Conservation (phyloP, 1,284 basidiomycete genomes). For the Moniliophthora roreri region DNA sequence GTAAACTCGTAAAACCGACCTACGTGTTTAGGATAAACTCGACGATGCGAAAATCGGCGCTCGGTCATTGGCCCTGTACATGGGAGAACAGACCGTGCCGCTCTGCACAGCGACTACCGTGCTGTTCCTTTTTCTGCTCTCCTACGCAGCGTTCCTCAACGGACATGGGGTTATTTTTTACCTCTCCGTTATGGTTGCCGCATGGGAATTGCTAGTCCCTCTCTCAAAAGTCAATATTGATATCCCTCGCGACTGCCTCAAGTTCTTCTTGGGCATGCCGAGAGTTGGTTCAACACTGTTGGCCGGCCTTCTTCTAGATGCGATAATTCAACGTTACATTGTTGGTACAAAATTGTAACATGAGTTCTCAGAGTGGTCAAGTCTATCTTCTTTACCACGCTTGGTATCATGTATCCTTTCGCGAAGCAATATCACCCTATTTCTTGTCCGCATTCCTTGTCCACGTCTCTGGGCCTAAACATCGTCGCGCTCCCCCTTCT, state of each 20-base stretch:
- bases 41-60: constrained; percentile 27
- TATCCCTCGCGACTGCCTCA: constrained; percentile 18
- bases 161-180: constrained; percentile 22
- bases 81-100: constrained; percentile 21
- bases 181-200: constrained; percentile 15
- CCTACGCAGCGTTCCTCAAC: constrained; percentile 23
- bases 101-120: constrained; percentile 22
- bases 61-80: constrained; percentile 24
- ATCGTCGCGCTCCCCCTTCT: too few relatives aligned
- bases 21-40: constrained; percentile 21
- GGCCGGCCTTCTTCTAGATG: constrained; percentile 16
- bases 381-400: too few relatives aligned
- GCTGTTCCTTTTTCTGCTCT: constrained; percentile 20
- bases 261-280: constrained; percentile 21
- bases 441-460: too few relatives aligned
- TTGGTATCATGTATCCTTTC: too few relatives aligned
- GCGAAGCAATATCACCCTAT: too few relatives aligned
- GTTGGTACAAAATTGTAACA: too few relatives aligned
- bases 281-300: constrained; percentile 21
- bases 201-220: constrained; percentile 9
- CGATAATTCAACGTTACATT: too few relatives aligned
- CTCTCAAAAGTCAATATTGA: constrained; percentile 20
- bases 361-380: too few relatives aligned
- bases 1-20: background rate
- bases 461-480: too few relatives aligned